These are phyloP conservation scores for Silene noctiflora DNA, from an alignment of 179 eudicot species.

Conservation along the genomic window DNA sequence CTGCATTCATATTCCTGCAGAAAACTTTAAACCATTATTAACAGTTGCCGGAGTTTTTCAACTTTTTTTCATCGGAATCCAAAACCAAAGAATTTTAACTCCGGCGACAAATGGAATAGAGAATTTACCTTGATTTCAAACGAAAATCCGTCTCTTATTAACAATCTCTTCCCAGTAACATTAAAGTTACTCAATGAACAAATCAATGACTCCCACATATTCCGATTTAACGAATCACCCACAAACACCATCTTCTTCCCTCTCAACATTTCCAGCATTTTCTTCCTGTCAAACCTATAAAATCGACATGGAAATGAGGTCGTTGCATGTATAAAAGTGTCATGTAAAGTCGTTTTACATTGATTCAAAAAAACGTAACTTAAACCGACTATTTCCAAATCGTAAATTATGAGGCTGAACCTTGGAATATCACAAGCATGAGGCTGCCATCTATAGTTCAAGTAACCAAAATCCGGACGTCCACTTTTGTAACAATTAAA, in stretches of 20 bases:
- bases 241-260: conserved; percentile 60
- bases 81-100: no score
- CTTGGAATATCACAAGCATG: conserved; percentile 50
- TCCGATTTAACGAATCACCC: conserved; percentile 69
- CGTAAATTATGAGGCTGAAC: conserved; percentile 18
- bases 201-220: conserved; percentile 67
- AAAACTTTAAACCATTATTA: background rate
- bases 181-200: conserved; percentile 46
- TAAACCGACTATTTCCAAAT: no score
- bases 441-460: conserved; percentile 48
- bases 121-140: conserved; percentile 38
- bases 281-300: conserved; percentile 49
- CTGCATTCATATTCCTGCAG: conserved; percentile 55
- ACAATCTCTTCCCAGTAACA: conserved; percentile 27
- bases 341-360: no score
- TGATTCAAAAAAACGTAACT: no score
- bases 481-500: conserved; percentile 51
- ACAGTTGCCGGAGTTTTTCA: background rate
- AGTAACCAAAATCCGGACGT: conserved; percentile 40
- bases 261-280: conserved; percentile 51
- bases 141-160: conserved; percentile 32
- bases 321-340: no score
- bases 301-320: no score
- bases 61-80: background rate
- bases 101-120: no score